phyloP scores from a whole-genome alignment of 1,284 basidiomycete genomes.

The Trametes versicolor region DNA sequence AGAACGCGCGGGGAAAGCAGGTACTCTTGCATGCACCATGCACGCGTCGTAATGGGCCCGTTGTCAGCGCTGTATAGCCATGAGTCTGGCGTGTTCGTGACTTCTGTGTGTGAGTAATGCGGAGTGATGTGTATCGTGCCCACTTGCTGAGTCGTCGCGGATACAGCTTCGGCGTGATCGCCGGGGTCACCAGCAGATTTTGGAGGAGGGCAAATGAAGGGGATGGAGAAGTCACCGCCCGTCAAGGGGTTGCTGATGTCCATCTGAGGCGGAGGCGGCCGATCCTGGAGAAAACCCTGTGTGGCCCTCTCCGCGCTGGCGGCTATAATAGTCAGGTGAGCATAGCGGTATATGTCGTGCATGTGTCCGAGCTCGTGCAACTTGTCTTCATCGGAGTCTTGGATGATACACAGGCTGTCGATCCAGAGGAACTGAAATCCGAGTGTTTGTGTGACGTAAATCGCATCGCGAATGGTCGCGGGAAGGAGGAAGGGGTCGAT shows the following conservation, averaged over 20 bases:
- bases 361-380: not conserved
- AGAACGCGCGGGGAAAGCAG: conserved; percentile 16
- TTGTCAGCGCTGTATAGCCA: not conserved
- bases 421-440: conserved; percentile 4
- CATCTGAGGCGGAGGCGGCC: not conserved
- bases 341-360: not conserved
- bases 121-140: not conserved
- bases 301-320: not conserved
- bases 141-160: not conserved
- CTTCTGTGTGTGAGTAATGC: not conserved
- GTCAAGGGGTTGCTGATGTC: no score
- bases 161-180: not conserved
- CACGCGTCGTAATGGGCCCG: conserved; percentile 4
- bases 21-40: conserved; percentile 22
- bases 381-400: conserved; percentile 8
- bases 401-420: conserved; percentile 11
- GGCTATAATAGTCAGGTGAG: not conserved
- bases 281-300: not conserved
- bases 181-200: not conserved
- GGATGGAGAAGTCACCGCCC: not conserved
- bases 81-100: not conserved
- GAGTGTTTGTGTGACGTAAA: not conserved
- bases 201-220: not conserved
- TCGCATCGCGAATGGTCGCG: conserved; percentile 3
- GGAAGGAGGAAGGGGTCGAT: not conserved